phyloP scores from a whole-genome alignment of 225 moss, liverwort and hornwort species.

The Marchantia polymorpha region DNA sequence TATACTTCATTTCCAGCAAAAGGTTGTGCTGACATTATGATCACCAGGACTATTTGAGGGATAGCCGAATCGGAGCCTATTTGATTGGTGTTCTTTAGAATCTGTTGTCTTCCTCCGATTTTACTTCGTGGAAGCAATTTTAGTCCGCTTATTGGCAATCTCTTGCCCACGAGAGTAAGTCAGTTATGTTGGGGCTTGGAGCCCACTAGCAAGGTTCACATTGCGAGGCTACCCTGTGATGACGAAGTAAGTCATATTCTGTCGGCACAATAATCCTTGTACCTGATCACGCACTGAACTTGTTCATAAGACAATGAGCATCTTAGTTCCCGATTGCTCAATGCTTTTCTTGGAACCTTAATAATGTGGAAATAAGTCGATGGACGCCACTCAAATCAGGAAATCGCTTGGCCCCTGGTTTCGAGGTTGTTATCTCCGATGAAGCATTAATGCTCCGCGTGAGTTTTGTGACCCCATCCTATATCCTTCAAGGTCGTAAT shows the following conservation, averaged over 20 bases:
- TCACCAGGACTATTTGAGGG: background rate
- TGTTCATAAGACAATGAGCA: background rate
- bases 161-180: background rate
- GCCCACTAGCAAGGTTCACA: background rate
- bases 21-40: background rate
- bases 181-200: background rate
- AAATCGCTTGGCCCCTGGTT: too few relatives aligned
- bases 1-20: background rate
- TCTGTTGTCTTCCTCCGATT: background rate
- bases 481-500: too few relatives aligned
- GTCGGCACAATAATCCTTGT: background rate
- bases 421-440: too few relatives aligned
- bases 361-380: background rate
- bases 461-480: too few relatives aligned
- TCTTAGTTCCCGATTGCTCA: background rate
- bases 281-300: background rate
- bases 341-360: background rate
- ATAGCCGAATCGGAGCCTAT: background rate
- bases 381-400: too few relatives aligned
- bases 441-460: too few relatives aligned
- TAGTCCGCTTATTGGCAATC: background rate
- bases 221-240: background rate
- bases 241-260: background rate
- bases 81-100: background rate
- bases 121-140: background rate